Base-by-base conservation (phyloP, 495 filamentous ascomycete species). In the Friedmanniomyces endolithicus region DNA sequence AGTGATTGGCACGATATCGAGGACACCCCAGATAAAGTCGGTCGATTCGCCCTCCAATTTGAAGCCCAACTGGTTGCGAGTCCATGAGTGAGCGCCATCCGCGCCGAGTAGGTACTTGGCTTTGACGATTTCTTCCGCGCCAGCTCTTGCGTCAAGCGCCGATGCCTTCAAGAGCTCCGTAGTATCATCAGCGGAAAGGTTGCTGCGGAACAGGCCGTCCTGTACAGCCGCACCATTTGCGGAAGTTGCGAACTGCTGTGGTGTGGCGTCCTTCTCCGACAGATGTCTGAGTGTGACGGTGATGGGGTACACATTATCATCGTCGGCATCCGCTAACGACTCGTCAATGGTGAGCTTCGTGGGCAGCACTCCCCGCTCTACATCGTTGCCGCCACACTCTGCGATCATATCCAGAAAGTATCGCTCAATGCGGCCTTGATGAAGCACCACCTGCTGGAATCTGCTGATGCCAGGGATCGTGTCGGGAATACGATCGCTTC, bases 91-190 rank as follows among this genome's bases (percentile, higher is more conserved):
- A 2, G 82, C 82, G 0, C 82, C 82, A 65, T 87, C 84, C 27
- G 78, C 81, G 1, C 83, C 84, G 3, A 86, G 73, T 52, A 87
- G 67, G 61, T 84, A 87, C 58, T 81, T 84, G 6, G 81, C 75
- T 29, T 63, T 72, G 7, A 85, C 65, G 2, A 57, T 68, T 59
- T 80, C 65, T 14, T 62, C 63, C 12, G 55, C 64, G 1, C 63
- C 66, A 52, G 67, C 60, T 45, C 66, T 66, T 14, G 49, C 57
- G 33, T 33, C 43, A 11, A 53, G 52, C 27, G 61, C 62, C 16
- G 67, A 65, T 27, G 70, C 67, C 45, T 64, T 65, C 12, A 74
- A 63, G 16, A 81, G 60, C n/a, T 82, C 78, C 11, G 76, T 71
- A 0, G 75, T 77, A 39, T 80, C 78, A 57, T 82, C 80, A 16